phyloP scores from a whole-genome alignment of 2,329 filamentous ascomycete species.

The Beauveria rudraprayagi region DNA sequence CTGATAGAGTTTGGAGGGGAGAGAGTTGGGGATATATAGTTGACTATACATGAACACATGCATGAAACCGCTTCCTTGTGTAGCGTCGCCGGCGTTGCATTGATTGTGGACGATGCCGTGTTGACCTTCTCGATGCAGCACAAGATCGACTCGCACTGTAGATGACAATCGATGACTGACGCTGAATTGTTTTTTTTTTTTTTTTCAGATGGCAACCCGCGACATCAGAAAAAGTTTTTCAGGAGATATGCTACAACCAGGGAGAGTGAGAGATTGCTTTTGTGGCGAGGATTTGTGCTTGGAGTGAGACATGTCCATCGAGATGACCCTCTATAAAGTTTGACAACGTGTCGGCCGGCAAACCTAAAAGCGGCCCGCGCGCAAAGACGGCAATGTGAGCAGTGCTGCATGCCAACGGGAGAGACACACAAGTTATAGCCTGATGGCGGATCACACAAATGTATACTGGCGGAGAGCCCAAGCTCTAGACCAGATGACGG shows the following conservation, averaged over 20 bases:
- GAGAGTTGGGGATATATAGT: not conserved
- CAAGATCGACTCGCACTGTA: not conserved
- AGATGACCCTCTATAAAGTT: not conserved
- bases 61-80: not conserved
- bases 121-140: slow-evolving; percentile 4
- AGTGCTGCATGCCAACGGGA: too few species aligned
- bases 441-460: too few species aligned
- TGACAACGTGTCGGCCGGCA: not conserved
- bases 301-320: slow-evolving; percentile 4
- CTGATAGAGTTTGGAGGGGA: not conserved
- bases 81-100: not conserved
- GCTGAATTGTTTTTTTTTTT: not conserved
- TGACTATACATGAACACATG: not conserved
- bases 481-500: not conserved
- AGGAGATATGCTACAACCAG: not conserved
- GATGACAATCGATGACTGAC: not conserved
- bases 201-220: not conserved
- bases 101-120: not conserved
- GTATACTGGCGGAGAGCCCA: not conserved
- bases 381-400: not conserved
- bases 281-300: not conserved
- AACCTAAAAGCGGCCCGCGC: not conserved
- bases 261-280: not conserved
- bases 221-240: not conserved
- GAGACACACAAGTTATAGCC: too few species aligned